phyloP scores from a whole-genome alignment of 1,284 basidiomycete genomes.

The Moesziomyces antarcticus region DNA sequence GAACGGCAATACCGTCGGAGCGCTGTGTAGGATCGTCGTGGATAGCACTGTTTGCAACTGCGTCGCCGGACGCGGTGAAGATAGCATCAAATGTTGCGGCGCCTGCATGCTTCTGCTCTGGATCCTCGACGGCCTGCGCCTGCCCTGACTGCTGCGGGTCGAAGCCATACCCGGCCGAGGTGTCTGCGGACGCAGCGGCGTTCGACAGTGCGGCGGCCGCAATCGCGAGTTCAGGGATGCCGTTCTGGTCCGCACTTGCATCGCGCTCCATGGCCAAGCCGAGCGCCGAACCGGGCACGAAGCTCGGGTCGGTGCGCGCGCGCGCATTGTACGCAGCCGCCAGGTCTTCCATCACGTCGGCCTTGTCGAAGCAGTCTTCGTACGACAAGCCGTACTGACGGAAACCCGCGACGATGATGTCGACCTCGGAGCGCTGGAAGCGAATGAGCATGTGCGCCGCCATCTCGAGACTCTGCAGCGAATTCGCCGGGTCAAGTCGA shows the following conservation, averaged over 20 bases:
- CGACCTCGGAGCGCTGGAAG: constrained; percentile 73
- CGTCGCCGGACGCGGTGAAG: constrained; percentile 11
- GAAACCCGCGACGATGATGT: constrained; percentile 82
- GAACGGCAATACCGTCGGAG: too few species aligned
- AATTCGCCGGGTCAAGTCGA: constrained; percentile 54
- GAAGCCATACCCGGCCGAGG: constrained; percentile 2
- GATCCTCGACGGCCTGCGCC: background rate
- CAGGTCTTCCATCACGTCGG: constrained; percentile 71
- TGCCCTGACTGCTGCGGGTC: constrained; percentile 6
- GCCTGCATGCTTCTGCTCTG: constrained; percentile 4
- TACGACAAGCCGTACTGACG: constrained; percentile 78
- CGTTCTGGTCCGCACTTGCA: constrained; percentile 12
- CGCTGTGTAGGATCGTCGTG: background rate
- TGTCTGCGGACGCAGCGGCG: constrained; percentile 26
- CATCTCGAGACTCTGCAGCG: constrained; percentile 31
- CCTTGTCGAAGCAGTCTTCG: constrained; percentile 83
- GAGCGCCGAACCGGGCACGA: constrained; percentile 37
- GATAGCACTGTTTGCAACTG: constrained; percentile 4
- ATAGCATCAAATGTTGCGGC: constrained; percentile 17
- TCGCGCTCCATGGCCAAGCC: constrained; percentile 37
- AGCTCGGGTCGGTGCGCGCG: constrained; percentile 27
- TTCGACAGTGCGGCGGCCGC: constrained; percentile 45
- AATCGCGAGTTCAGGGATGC: constrained; percentile 38
- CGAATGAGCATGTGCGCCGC: constrained; percentile 46
- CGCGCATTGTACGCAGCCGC: constrained; percentile 38